Evolutionary conservation across 2,329 filamentous ascomycete species (phyloP).

Genomic region (Verticillium klebahnii): DNA sequence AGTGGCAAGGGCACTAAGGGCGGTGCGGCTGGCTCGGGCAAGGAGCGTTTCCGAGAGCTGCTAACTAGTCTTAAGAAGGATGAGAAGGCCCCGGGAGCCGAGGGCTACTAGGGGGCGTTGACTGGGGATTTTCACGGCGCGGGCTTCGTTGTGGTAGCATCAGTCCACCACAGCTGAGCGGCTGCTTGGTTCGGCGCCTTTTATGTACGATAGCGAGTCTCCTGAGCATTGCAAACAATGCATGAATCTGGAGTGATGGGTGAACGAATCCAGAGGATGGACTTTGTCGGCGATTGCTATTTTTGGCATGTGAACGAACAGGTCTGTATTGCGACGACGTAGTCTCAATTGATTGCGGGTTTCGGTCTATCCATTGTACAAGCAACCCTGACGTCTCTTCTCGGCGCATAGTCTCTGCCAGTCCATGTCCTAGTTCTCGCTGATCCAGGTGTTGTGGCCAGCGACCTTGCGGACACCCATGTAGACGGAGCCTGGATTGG

Average conservation of each 20-base stretch:
- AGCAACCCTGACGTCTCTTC: background rate
- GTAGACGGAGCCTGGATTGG: slow-evolving; percentile 53
- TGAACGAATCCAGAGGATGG: too few relatives aligned
- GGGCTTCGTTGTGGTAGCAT: background rate
- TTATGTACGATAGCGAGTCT: slow-evolving; percentile 1
- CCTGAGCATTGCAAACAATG: slow-evolving; percentile 2
- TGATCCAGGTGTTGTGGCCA: slow-evolving; percentile 77
- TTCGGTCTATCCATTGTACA: background rate
- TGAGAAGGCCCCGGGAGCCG: slow-evolving; percentile 71
- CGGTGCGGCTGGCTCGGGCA: slow-evolving; percentile 84
- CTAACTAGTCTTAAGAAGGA: slow-evolving; percentile 87
- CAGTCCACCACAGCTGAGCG: slow-evolving; percentile 2
- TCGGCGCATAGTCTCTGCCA: background rate
- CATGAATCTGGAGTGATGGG: background rate
- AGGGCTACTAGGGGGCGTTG: slow-evolving; percentile 44
- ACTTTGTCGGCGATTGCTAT: background rate
- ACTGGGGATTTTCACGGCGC: background rate
- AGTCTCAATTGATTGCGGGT: slow-evolving; percentile 2
- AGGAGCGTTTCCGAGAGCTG: slow-evolving; percentile 93
- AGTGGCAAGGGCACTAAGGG: slow-evolving; percentile 89
- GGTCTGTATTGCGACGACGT: slow-evolving; percentile 1
- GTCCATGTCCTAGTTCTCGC: slow-evolving; percentile 40
- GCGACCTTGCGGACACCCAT: slow-evolving; percentile 68
- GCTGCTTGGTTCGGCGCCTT: background rate
- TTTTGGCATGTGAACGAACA: background rate